These are phyloP conservation scores for Conoideocrella luteorostrata DNA, from an alignment of 2,329 filamentous ascomycete species.

Conservation along the genomic window DNA sequence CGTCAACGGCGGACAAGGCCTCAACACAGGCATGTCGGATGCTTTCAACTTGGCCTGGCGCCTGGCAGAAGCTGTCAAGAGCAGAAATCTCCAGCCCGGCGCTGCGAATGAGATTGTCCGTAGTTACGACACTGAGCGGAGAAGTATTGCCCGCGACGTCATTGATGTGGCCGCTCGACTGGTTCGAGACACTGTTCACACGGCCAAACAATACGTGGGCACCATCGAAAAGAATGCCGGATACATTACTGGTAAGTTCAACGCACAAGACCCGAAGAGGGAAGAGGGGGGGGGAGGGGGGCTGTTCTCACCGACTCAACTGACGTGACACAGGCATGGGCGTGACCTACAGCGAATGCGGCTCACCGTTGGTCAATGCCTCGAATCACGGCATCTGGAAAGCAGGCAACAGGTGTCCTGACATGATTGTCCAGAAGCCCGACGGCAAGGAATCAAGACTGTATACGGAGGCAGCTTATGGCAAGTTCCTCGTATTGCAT, in stretches of 20 bases:
- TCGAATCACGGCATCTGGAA: slow-evolving; percentile 30
- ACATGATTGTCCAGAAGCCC: slow-evolving; percentile 21
- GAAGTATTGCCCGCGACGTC: slow-evolving; percentile 36
- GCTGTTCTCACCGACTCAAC: no score
- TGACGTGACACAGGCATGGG: slow-evolving; percentile 28
- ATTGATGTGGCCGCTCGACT: slow-evolving; percentile 40
- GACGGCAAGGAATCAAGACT: slow-evolving; percentile 18
- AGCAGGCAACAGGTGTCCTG: slow-evolving; percentile 31
- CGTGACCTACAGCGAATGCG: slow-evolving; percentile 30
- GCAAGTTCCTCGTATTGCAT: slow-evolving; percentile 23
- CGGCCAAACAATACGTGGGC: slow-evolving; percentile 38
- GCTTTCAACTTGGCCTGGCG: slow-evolving; percentile 51
- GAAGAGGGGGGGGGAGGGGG: background rate
- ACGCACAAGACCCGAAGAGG: background rate
- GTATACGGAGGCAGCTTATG: slow-evolving; percentile 26
- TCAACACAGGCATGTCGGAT: slow-evolving; percentile 53
- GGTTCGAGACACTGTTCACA: slow-evolving; percentile 36
- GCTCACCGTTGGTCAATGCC: slow-evolving; percentile 27
- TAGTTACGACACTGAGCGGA: slow-evolving; percentile 39
- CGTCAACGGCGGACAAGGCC: slow-evolving; percentile 50
- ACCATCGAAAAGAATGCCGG: slow-evolving; percentile 41
- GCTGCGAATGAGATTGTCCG: slow-evolving; percentile 24
- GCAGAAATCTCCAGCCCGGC: slow-evolving; percentile 15
- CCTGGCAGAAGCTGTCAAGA: slow-evolving; percentile 25
- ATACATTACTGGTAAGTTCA: slow-evolving; percentile 37